These are phyloP conservation scores for Pestalotiopsis sp. DNA, from an alignment of 2,329 filamentous ascomycete species.

Conservation along the genomic window DNA sequence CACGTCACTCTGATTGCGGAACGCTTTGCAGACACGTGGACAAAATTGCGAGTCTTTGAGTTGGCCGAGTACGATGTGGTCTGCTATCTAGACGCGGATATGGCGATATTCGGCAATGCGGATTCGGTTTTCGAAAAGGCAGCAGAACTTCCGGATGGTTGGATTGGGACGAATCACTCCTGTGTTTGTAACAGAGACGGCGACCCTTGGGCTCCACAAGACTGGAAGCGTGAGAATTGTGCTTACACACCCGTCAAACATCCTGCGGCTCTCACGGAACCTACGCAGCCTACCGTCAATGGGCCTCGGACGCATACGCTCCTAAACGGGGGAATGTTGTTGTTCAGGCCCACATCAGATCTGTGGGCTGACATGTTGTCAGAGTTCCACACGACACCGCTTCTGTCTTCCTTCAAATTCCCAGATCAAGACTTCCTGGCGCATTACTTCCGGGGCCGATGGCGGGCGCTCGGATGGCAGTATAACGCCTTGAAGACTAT, in stretches of 20 bases:
- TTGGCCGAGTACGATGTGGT: slow-evolving; percentile 39
- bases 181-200: slow-evolving; percentile 54
- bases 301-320: slow-evolving; percentile 40
- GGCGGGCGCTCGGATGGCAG: slow-evolving; percentile 47
- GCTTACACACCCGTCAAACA: slow-evolving; percentile 44
- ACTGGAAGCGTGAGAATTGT: slow-evolving; percentile 50
- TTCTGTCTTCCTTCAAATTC: slow-evolving; percentile 46
- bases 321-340: slow-evolving; percentile 53
- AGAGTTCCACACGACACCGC: slow-evolving; percentile 38
- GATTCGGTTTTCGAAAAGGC: slow-evolving; percentile 43
- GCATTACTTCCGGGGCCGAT: slow-evolving; percentile 44
- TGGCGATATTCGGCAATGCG: slow-evolving; percentile 45
- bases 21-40: slow-evolving; percentile 56
- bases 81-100: slow-evolving; percentile 55
- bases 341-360: slow-evolving; percentile 44
- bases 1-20: slow-evolving; percentile 46
- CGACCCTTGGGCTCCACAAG: slow-evolving; percentile 49
- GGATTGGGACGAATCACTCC: slow-evolving; percentile 49
- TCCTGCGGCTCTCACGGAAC: slow-evolving; percentile 31
- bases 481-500: slow-evolving; percentile 57
- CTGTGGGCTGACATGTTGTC: slow-evolving; percentile 40
- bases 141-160: slow-evolving; percentile 36
- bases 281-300: slow-evolving; percentile 30
- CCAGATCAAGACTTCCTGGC: slow-evolving; percentile 57
- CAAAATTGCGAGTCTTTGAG: slow-evolving; percentile 56